These are phyloP conservation scores for Arabidopsis thaliana DNA, from an alignment of 345 rosid species.

Conservation along the genomic window DNA sequence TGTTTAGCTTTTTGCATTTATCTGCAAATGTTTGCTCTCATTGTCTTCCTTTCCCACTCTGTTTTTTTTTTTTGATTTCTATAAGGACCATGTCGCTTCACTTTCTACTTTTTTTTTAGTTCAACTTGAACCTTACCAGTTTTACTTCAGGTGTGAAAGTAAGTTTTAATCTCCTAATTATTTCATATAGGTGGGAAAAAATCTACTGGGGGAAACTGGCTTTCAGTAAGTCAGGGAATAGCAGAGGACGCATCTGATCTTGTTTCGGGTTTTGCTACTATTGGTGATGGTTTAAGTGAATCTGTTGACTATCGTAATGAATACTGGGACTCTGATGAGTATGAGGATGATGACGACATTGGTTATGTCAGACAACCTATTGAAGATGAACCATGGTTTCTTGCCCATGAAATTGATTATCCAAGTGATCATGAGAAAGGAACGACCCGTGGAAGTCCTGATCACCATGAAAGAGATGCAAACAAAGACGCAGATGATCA, in stretches of 20 bases:
- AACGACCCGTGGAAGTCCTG: slow-evolving; percentile 83
- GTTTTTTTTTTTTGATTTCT: background rate
- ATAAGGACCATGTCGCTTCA: slow-evolving; percentile 22
- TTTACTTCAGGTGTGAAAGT: slow-evolving; percentile 27
- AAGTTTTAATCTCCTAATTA: slow-evolving; percentile 23
- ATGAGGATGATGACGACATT: slow-evolving; percentile 97
- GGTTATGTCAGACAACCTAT: slow-evolving; percentile 98
- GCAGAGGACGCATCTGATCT: slow-evolving; percentile 56
- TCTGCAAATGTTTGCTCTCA: slow-evolving; percentile 13
- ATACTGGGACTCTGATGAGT: slow-evolving; percentile 99
- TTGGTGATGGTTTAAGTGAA: slow-evolving; percentile 96
- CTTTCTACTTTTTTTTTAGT: slow-evolving; percentile 7
- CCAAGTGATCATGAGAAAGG: slow-evolving; percentile 99
- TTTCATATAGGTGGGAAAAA: slow-evolving; percentile 69
- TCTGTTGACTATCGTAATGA: slow-evolving; percentile 89
- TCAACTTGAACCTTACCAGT: background rate
- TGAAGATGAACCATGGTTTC: slow-evolving; percentile 98
- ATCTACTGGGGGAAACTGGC: slow-evolving; percentile 90
- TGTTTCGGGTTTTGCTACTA: slow-evolving; percentile 97
- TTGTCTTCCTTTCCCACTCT: background rate
- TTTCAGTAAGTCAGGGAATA: slow-evolving; percentile 97
- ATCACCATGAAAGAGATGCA: slow-evolving; percentile 68
- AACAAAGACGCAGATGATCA: slow-evolving; percentile 88
- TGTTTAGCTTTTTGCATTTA: background rate
- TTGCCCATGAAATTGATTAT: slow-evolving; percentile 98